Percentiles rank a stretch among this genome's conserved stretches.
Conservation (phyloP, 495 filamentous ascomycete genomes). For the Penicillium lagena region DNA sequence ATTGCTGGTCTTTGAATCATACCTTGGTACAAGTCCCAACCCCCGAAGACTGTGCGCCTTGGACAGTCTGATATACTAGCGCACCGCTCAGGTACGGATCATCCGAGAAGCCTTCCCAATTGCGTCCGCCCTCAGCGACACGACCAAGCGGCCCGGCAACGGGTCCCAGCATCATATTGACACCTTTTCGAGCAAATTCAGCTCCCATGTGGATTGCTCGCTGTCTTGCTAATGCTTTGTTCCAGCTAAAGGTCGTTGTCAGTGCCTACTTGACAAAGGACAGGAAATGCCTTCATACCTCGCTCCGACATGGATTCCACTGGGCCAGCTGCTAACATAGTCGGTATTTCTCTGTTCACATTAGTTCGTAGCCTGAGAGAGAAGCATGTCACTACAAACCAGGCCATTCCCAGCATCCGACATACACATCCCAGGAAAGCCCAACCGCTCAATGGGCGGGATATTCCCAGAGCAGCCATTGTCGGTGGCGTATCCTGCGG, state of each 20-base stretch:
- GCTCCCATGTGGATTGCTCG: conserved; percentile 45
- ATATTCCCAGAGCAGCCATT: conserved; percentile 49
- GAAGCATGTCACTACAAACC: conserved; percentile 12
- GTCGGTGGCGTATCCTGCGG: conserved; percentile 6
- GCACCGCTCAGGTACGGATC: conserved; percentile 49
- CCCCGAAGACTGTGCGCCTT: conserved; percentile 47
- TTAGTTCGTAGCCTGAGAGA: too few species aligned
- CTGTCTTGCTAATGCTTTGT: conserved; percentile 48
- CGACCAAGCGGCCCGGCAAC: conserved; percentile 67
- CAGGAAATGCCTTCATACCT: conserved; percentile 2
- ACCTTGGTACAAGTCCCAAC: conserved; percentile 65
- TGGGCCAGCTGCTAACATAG: conserved; percentile 52
- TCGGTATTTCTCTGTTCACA: conserved; percentile 30
- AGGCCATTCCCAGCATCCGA: conserved; percentile 59
- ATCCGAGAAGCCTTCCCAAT: conserved; percentile 56
- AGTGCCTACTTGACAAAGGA: background rate
- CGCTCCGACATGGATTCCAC: conserved; percentile 51
- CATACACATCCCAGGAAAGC: conserved; percentile 57
- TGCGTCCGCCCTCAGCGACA: conserved; percentile 62
- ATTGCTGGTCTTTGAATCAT: conserved; percentile 7
- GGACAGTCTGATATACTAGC: conserved; percentile 42
- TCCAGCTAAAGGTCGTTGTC: conserved; percentile 25
- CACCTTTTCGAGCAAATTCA: conserved; percentile 49
- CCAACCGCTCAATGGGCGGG: conserved; percentile 43
- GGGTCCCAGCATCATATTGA: conserved; percentile 53